Percentiles rank a stretch among this genome's conserved stretches.
Conservation (phyloP, 2,329 filamentous ascomycete species). For the Leptosphaerulina australis region DNA sequence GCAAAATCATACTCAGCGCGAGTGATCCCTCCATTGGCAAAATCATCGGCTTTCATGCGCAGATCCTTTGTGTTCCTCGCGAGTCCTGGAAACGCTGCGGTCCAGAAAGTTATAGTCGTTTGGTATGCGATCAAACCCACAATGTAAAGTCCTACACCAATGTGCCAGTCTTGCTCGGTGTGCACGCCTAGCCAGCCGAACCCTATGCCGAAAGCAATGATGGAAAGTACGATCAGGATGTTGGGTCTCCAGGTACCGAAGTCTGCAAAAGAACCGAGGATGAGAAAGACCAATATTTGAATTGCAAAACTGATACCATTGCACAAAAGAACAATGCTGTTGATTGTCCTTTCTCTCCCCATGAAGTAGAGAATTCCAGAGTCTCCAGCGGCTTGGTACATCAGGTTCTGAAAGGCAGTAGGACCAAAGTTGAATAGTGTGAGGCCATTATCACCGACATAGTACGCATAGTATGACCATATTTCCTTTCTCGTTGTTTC, state of each 20-base stretch:
- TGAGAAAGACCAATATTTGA: constrained; percentile 63
- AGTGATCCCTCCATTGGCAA: constrained; percentile 57
- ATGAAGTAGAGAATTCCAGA: constrained; percentile 61
- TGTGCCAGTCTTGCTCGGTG: constrained; percentile 63
- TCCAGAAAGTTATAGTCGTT: constrained; percentile 72
- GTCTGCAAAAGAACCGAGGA: constrained; percentile 63
- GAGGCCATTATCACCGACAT: constrained; percentile 70
- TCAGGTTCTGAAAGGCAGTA: constrained; percentile 63
- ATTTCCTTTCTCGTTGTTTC: constrained; percentile 61
- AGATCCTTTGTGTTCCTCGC: constrained; percentile 61
- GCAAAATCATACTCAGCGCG: constrained; percentile 63
- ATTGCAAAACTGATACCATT: constrained; percentile 73
- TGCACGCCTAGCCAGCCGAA: constrained; percentile 73
- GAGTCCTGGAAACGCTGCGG: constrained; percentile 64
- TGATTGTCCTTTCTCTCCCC: constrained; percentile 51
- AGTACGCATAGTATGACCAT: constrained; percentile 66
- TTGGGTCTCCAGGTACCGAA: constrained; percentile 68
- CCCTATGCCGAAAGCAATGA: constrained; percentile 59
- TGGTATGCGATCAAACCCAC: constrained; percentile 71
- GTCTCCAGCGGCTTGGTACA: constrained; percentile 65
- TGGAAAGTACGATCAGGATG: constrained; percentile 63
- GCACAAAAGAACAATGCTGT: constrained; percentile 62
- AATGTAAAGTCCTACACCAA: constrained; percentile 67
- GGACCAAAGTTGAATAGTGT: constrained; percentile 61
- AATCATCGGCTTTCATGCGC: constrained; percentile 57